Base-by-base conservation (phyloP, 2,329 filamentous ascomycete genomes). In the Dothidotthia symphoricarpi region DNA sequence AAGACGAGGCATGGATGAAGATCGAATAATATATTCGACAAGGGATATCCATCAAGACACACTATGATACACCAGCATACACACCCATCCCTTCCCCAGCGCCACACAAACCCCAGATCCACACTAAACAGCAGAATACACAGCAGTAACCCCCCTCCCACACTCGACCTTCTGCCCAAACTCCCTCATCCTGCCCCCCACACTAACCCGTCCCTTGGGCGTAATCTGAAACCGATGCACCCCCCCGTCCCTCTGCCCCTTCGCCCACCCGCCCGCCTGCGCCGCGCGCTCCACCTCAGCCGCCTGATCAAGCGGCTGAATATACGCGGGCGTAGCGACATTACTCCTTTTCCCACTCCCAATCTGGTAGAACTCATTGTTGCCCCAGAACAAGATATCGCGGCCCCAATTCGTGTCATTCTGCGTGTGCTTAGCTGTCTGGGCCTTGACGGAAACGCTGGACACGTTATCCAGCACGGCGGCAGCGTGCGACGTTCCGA, bases 361-460 rank as follows among this genome's bases (percentile, higher is more conserved):
- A 16, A 98, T 78, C 69, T 98, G 93, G 66, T 86, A 96, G 63
- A 84, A 80, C 70, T 97, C 90, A 58, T 97, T 98, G 36, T 88
- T 88, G 45, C 93, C 93, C 88, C 90, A 98, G 74, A 88, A 94
- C 1, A 97, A 66, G 19, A 90, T 83, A 63, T 97, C 93, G 4
- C 85, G 82, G 32, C 93, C 93, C 80, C 83, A 95, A 62, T 93
- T 90, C 1, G 83, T 88, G 56, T 89, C 85, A 49, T 86, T 85
- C 27, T 79, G 71, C 1, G 61, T 63, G n/a, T 57, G 44, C 15
- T 46, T 45, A 54, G 45, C 67, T 36, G 61, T 68, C 11, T 38
- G 19, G 44, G 55, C 63, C 2, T 75, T 70, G 2, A 82, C 76
- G 12, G 74, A 69, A 5, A 89, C 75, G 36, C 82, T 75, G 1